Evolutionary conservation across 1,284 basidiomycete genomes (phyloP).

Genomic region (Phenoliferia sp.): DNA sequence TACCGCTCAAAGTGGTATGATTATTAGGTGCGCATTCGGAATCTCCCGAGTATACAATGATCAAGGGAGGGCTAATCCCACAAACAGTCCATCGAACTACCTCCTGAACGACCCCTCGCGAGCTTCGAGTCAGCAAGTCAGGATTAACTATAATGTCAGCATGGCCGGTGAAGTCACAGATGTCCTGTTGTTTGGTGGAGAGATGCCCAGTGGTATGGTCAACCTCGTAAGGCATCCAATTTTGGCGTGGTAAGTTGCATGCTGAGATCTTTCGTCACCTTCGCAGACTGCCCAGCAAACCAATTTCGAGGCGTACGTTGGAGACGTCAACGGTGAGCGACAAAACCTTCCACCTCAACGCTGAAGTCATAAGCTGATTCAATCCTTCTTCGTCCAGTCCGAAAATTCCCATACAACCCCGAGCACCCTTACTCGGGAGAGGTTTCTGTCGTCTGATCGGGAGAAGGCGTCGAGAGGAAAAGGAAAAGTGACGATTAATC

Average conservation of each 20-base stretch:
- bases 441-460: no score
- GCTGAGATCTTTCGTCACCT: neutral
- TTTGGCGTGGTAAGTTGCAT: neutral
- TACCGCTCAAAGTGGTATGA: conserved; percentile 34
- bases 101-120: conserved; percentile 34
- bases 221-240: neutral
- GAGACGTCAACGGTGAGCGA: neutral
- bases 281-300: neutral
- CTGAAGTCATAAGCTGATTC: neutral
- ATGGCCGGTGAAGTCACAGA: neutral
- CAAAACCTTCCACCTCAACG: neutral
- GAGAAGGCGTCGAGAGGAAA: no score
- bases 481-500: no score
- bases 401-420: neutral
- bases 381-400: neutral
- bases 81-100: conserved; percentile 37
- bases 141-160: conserved; percentile 34
- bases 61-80: no score
- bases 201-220: neutral
- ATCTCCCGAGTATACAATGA: no score
- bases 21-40: no score
- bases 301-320: neutral
- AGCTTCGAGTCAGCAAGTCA: conserved; percentile 34
- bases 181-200: neutral
- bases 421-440: neutral